phyloP scores from a whole-genome alignment of 768 basidiomycete genomes.

The Exidia glandulosa region DNA sequence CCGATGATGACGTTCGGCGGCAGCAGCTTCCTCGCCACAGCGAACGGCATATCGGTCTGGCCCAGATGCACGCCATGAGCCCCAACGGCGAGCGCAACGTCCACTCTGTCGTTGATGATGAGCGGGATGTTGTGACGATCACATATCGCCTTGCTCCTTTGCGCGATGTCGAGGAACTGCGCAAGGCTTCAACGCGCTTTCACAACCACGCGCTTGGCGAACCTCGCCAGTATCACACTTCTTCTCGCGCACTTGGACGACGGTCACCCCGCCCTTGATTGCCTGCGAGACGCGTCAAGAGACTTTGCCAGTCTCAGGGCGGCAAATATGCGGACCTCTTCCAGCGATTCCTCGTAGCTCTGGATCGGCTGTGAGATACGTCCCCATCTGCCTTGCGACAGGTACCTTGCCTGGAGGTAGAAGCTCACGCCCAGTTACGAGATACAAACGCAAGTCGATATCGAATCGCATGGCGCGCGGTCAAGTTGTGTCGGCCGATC shows the following conservation, averaged over 20 bases:
- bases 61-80: slow-evolving; percentile 83
- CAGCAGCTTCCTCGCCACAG: slow-evolving; percentile 53
- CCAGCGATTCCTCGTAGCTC: slow-evolving; percentile 62
- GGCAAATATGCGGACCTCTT: slow-evolving; percentile 39
- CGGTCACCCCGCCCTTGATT: slow-evolving; percentile 74
- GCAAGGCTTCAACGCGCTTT: neutral
- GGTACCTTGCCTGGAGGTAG: slow-evolving; percentile 65
- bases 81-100: slow-evolving; percentile 69
- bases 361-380: slow-evolving; percentile 15
- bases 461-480: neutral
- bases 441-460: slow-evolving; percentile 38
- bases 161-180: slow-evolving; percentile 65
- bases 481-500: no score
- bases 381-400: neutral
- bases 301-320: neutral
- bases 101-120: slow-evolving; percentile 80
- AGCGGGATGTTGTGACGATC: slow-evolving; percentile 69
- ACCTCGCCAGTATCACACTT: slow-evolving; percentile 70
- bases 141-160: slow-evolving; percentile 57
- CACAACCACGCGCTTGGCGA: slow-evolving; percentile 12
- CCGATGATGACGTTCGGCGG: slow-evolving; percentile 67
- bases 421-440: slow-evolving; percentile 74
- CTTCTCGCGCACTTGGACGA: slow-evolving; percentile 89
- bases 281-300: slow-evolving; percentile 36
- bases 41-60: slow-evolving; percentile 73